These are phyloP conservation scores for Solanum gracilifrons DNA, from an alignment of 257 asterid species.

Conservation along the genomic window DNA sequence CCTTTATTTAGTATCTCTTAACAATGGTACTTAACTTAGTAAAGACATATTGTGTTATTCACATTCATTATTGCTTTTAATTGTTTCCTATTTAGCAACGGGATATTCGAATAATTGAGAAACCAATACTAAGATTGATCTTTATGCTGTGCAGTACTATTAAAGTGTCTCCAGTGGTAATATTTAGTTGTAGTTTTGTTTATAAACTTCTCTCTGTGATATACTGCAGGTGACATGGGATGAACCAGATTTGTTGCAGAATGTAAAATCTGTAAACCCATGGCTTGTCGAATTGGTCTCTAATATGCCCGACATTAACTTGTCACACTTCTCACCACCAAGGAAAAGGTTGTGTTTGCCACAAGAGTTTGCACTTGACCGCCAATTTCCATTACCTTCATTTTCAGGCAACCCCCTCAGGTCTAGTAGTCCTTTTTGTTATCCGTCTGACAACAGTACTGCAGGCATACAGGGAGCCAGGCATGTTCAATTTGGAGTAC, in stretches of 20 bases:
- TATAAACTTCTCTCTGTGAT: not conserved
- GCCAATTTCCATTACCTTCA: constrained; percentile 13
- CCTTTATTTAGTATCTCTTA: not conserved
- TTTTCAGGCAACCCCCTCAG: constrained; percentile 20
- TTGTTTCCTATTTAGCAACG: not conserved
- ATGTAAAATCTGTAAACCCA: constrained; percentile 21
- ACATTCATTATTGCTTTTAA: not conserved
- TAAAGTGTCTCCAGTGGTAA: not conserved
- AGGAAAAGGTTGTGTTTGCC: constrained; percentile 13
- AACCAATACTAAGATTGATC: not conserved
- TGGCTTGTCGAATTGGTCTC: constrained; percentile 31
- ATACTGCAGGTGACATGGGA: constrained; percentile 23
- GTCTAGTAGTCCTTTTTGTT: constrained; percentile 35
- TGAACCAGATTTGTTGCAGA: constrained; percentile 27
- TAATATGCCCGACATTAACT: constrained; percentile 15
- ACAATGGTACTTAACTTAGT: not conserved
- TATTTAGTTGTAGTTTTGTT: not conserved
- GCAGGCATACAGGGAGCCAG: constrained; percentile 99
- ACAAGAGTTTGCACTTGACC: constrained; percentile 1
- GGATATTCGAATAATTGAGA: not conserved
- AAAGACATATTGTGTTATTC: not conserved
- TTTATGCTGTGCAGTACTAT: not conserved
- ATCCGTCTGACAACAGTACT: constrained; percentile 57
- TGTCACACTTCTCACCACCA: constrained; percentile 16
- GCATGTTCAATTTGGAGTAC: constrained; percentile 94